A percentile compares a stretch with the other conserved stretches of the same genome.
phyloP scores from a whole-genome alignment of 306 rosid species.

The barrel medic (Medicago truncatula) region MtrunA17r5.0-ANR NC_053042.1:22604001-22604500 shows the following conservation, averaged over 20 bases:
- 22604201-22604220: neutral
- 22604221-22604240: neutral
- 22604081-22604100: neutral
- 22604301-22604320: neutral
- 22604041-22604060: conserved; percentile 12
- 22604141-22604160: neutral
- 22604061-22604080: conserved; percentile 16
- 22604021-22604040: neutral
- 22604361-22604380: conserved; percentile 14
- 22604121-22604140: no score
- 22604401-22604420: conserved; percentile 53
- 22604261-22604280: conserved; percentile 2
- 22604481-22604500: conserved; percentile 53
- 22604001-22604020: no score
- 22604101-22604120: conserved; percentile 25
- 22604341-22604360: neutral
- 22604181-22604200: neutral
- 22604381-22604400: conserved; percentile 12
- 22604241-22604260: neutral
- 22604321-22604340: neutral
- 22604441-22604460: conserved; percentile 43
- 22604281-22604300: neutral
- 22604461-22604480: conserved; percentile 41
- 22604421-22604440: conserved; percentile 55
- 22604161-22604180: neutral